Percentiles rank a stretch among this genome's conserved stretches.
phyloP scores from a whole-genome alignment of 2,329 filamentous ascomycete genomes.

The Davidsoniella neocaledoniae region DNA sequence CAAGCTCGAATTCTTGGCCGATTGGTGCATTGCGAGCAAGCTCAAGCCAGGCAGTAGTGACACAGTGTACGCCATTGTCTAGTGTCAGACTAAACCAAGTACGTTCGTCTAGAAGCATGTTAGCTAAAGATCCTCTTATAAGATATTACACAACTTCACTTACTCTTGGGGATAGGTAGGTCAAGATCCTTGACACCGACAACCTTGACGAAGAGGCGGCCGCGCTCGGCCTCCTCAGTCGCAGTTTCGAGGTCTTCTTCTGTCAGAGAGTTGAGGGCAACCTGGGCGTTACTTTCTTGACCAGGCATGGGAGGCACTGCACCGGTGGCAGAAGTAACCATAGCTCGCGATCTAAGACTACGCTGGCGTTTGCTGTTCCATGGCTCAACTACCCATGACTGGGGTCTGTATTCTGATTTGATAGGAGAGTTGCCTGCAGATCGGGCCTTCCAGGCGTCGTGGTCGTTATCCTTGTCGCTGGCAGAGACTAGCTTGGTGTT shows the following conservation, averaged over 20 bases:
- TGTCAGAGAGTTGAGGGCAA: slow-evolving; percentile 44
- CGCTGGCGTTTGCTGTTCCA: slow-evolving; percentile 76
- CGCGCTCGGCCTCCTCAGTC: slow-evolving; percentile 69
- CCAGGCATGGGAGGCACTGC: slow-evolving; percentile 72
- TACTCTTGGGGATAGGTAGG: slow-evolving; percentile 77
- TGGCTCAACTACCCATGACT: slow-evolving; percentile 91
- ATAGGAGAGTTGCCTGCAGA: slow-evolving; percentile 52
- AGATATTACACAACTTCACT: slow-evolving; percentile 22
- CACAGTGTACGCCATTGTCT: slow-evolving; percentile 96
- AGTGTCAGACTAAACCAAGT: slow-evolving; percentile 91
- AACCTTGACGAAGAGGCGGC: slow-evolving; percentile 94
- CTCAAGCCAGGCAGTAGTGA: slow-evolving; percentile 91
- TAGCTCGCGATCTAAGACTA: slow-evolving; percentile 31
- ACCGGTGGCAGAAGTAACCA: slow-evolving; percentile 29
- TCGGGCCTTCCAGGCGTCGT: slow-evolving; percentile 33
- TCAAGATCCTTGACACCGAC: slow-evolving; percentile 93
- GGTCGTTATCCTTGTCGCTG: slow-evolving; percentile 53
- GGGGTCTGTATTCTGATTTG: slow-evolving; percentile 56
- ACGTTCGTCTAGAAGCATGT: slow-evolving; percentile 48
- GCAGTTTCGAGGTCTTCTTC: slow-evolving; percentile 51
- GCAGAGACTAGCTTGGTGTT: slow-evolving; percentile 95
- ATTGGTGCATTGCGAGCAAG: slow-evolving; percentile 84
- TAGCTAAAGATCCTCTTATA: neutral
- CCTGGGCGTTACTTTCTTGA: slow-evolving; percentile 58
- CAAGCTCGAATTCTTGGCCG: slow-evolving; percentile 93